Conservation (phyloP, 257 asterid genomes). For the Ilex aquifolium region DNA sequence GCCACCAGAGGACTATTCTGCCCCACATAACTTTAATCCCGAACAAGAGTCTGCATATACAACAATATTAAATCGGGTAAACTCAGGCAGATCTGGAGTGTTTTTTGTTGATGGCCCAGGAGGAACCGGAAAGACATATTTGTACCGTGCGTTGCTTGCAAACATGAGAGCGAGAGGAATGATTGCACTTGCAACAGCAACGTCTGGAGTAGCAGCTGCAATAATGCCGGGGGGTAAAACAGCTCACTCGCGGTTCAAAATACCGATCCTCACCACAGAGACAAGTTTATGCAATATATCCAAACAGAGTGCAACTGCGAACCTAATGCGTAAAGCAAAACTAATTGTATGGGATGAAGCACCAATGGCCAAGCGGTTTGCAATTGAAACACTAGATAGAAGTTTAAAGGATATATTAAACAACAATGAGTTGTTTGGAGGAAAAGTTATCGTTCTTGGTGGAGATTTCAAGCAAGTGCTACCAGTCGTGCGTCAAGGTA, state of each 20-base stretch:
- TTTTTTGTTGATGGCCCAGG: conserved; percentile 6
- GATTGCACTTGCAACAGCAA: conserved; percentile 4
- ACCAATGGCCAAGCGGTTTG: not conserved
- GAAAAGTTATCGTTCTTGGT: no score
- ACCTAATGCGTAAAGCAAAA: not conserved
- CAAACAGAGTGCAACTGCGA: not conserved
- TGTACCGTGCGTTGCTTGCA: conserved; percentile 1
- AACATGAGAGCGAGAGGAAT: not conserved
- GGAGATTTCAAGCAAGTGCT: conserved; percentile 2
- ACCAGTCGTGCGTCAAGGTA: not conserved
- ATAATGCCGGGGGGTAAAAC: conserved; percentile 3
- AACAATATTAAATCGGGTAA: no score
- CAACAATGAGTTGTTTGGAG: no score
- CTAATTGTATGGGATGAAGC: conserved; percentile 12
- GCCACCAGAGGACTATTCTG: not conserved
- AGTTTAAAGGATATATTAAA: no score
- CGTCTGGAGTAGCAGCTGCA: not conserved
- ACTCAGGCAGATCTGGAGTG: no score
- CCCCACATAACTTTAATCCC: not conserved
- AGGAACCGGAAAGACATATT: not conserved
- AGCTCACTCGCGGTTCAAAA: conserved; percentile 9
- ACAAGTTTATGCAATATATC: not conserved
- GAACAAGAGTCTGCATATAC: not conserved
- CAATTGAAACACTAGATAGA: not conserved
- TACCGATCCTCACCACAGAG: not conserved